Conservation (phyloP, 192 early-diverging fungal genomes). For the Coemansia sp. region DNA sequence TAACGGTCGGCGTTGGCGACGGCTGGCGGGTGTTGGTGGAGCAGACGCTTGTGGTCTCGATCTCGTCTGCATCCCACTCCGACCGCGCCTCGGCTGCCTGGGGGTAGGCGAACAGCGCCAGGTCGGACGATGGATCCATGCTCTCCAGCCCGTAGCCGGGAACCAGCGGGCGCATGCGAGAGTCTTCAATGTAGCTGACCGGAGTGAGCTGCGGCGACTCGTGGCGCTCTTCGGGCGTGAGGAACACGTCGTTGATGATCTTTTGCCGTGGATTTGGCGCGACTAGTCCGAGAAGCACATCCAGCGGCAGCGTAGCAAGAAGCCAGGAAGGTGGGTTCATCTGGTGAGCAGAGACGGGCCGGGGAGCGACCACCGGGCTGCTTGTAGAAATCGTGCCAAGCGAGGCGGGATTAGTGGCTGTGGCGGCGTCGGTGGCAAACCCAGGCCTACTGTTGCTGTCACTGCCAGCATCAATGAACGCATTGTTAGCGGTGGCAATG, state of each 20-base stretch:
- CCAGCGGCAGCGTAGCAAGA: conserved; percentile 44
- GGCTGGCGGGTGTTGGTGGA: conserved; percentile 42
- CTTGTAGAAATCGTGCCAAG: conserved; percentile 4
- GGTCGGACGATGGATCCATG: conserved; percentile 39
- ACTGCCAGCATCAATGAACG: conserved; percentile 5
- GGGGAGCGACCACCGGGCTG: conserved; percentile 45
- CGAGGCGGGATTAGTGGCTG: conserved; percentile 7
- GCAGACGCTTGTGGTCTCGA: conserved; percentile 34
- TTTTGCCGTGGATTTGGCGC: conserved; percentile 31
- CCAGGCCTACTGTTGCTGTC: conserved; percentile 2
- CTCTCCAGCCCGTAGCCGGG: conserved; percentile 39
- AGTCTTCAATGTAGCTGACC: conserved; percentile 46
- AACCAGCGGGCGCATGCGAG: conserved; percentile 30
- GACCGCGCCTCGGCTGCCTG: conserved; percentile 27
- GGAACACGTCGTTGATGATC: conserved; percentile 55
- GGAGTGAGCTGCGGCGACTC: conserved; percentile 49
- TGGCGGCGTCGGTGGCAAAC: conserved; percentile 8
- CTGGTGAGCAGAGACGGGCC: conserved; percentile 51
- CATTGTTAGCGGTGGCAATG: conserved; percentile 9
- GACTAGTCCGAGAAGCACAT: conserved; percentile 40
- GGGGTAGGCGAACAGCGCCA: conserved; percentile 50
- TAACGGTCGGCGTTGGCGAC: conserved; percentile 51
- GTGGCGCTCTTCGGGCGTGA: conserved; percentile 50
- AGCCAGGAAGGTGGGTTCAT: conserved; percentile 46
- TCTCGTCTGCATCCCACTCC: conserved; percentile 42